Evolutionary conservation across 345 rosid genomes (phyloP).

Genomic region (Euphorbia pulcherrima): DNA sequence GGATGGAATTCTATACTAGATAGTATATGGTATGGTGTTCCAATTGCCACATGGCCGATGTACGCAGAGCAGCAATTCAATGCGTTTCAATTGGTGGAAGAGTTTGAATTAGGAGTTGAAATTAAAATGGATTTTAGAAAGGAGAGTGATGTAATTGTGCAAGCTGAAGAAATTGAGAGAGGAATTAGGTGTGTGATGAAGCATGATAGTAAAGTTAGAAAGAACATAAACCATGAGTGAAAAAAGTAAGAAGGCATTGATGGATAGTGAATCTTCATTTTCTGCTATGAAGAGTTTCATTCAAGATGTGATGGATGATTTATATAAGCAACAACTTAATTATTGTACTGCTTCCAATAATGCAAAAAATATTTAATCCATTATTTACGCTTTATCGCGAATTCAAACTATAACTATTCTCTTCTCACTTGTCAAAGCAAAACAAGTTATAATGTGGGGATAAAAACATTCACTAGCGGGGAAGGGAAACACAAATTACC

Average conservation of each 20-base stretch:
- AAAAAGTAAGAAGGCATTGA: background rate
- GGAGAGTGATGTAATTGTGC: background rate
- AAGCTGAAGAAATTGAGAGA: slow-evolving; percentile 13
- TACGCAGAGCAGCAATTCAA: slow-evolving; percentile 17
- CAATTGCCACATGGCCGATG: slow-evolving; percentile 20
- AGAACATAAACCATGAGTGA: slow-evolving; percentile 3
- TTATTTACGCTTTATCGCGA: too few species aligned
- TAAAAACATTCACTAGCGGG: too few species aligned
- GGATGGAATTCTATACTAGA: slow-evolving; percentile 22
- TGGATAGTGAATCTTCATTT: slow-evolving; percentile 17
- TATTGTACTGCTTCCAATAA: too few species aligned
- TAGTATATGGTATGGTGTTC: slow-evolving; percentile 18
- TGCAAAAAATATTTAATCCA: too few species aligned
- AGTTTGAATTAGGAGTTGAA: slow-evolving; percentile 17
- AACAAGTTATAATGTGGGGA: too few species aligned
- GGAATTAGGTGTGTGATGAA: slow-evolving; percentile 18
- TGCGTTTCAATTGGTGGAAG: slow-evolving; percentile 11
- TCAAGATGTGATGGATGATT: slow-evolving; percentile 3
- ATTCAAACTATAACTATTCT: too few species aligned
- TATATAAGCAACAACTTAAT: too few species aligned
- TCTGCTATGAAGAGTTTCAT: background rate
- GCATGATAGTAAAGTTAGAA: background rate
- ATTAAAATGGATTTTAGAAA: slow-evolving; percentile 17
- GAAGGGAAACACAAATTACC: too few species aligned
- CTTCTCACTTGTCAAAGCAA: too few species aligned